Base-by-base conservation (phyloP, 306 rosid genomes). In the Dalbergia cultrata region DNA sequence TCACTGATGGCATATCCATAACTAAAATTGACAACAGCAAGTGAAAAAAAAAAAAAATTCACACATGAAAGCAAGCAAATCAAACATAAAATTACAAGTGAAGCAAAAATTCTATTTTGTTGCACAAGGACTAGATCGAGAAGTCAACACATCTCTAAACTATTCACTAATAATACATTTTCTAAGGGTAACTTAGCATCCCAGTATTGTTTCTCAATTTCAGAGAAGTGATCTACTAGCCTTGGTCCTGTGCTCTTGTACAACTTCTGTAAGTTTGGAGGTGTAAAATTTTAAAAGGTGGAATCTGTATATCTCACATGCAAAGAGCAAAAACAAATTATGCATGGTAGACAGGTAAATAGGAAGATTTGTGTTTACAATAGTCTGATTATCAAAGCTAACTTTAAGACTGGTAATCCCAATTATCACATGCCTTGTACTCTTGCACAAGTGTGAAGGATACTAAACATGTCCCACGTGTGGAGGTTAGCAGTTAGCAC, bases 1-100 rank as follows among this genome's bases (percentile, higher is more conserved):
- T 47, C 69, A 61, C 9, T 31, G 9, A 43, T 56, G 49, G 39
- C 33, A 73, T 43, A 26, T 67, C 26, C 52, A 41, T 26, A 54
- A 43, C 7, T 9, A 45, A 50, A 63, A 33, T 47, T 58, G 79
- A 77, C 73, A 72, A 56, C 19, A 58, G 34, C 58, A 68, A 52
- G 45, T 59, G 56, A 31, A 11, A 31, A 37, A 78, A 58, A 7
- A 31, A 35, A 3, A 22, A 22, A 22, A 22, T 56, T 70, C 52
- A 63, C 59, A 53, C 21, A 77, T 44, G 65, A 34, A 49, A 41
- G 19, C 11, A 49, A 77, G 49, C 49, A 43, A 22, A 63, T 21
- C 60, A 64, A 60, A 63, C 17, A 22, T 41, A 69, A 60, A 12
- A 50, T 50, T 13, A 50, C 5, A 17, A n/a, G 12, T 18, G 12